These are phyloP conservation scores for Phialophora expanda DNA, from an alignment of 2,329 filamentous ascomycete species.

Conservation along the genomic window DNA sequence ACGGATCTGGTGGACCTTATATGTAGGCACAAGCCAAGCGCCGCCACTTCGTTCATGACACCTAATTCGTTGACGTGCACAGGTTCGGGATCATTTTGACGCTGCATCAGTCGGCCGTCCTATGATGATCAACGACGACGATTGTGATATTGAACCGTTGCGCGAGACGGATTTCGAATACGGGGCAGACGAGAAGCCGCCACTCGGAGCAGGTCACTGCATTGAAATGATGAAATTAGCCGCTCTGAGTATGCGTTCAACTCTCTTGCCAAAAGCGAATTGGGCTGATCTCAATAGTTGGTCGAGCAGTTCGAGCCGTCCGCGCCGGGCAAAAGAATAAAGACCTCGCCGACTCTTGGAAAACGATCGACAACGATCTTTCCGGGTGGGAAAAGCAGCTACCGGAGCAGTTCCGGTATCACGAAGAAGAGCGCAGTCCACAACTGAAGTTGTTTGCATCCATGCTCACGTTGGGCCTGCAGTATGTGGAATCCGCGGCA, in stretches of 20 bases:
- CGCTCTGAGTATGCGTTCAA: conserved; percentile 21
- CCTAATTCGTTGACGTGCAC: conserved; percentile 6
- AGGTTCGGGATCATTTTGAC: conserved; percentile 28
- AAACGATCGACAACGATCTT: conserved; percentile 25
- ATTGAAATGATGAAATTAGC: conserved; percentile 29
- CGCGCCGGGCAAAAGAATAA: conserved; percentile 16
- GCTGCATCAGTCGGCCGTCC: conserved; percentile 40
- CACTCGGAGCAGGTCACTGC: conserved; percentile 19
- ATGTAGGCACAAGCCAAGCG: conserved; percentile 12
- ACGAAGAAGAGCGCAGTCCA: conserved; percentile 22
- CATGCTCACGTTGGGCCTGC: conserved; percentile 25
- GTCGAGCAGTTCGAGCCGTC: conserved; percentile 24
- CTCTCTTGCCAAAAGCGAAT: conserved; percentile 10
- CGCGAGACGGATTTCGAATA: conserved; percentile 36
- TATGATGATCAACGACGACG: conserved; percentile 39
- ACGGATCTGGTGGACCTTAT: conserved; percentile 38
- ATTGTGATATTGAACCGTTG: conserved; percentile 39
- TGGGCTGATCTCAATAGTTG: conserved; percentile 23
- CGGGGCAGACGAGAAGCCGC: conserved; percentile 20
- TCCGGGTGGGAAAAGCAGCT: conserved; percentile 28
- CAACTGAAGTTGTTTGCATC: conserved; percentile 26
- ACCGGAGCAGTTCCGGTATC: conserved; percentile 21
- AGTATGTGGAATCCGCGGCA: conserved; percentile 18
- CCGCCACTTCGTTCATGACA: conserved; percentile 8
- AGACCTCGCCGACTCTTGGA: conserved; percentile 10